Percentiles rank a stretch among this genome's conserved stretches.
Conservation (phyloP, 805 yeast species). For the Cyberlindnera amylophila region DNA sequence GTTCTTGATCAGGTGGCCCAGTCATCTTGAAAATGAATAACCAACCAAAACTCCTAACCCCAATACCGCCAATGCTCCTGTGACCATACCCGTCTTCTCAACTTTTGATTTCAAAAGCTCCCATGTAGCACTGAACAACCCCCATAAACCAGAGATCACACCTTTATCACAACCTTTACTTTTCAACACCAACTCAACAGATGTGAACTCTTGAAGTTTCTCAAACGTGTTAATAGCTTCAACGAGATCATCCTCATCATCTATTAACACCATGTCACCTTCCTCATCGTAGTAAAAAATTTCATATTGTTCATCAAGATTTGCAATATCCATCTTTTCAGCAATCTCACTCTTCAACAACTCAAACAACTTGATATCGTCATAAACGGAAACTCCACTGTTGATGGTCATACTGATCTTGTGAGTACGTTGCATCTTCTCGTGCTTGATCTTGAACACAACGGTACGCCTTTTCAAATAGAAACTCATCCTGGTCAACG, state of each 20-base stretch:
- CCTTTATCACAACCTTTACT: background rate
- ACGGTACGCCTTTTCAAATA: constrained; percentile 20
- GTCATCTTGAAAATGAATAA: too few species aligned
- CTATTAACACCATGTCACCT: constrained; percentile 32
- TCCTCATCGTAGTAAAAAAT: constrained; percentile 38
- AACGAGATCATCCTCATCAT: constrained; percentile 33
- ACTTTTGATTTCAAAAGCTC: too few species aligned
- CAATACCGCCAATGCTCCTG: too few species aligned
- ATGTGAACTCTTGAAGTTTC: constrained; percentile 1
- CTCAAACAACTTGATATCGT: constrained; percentile 22
- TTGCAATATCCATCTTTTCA: constrained; percentile 21
- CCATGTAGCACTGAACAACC: too few species aligned
- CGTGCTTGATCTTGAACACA: constrained; percentile 20
- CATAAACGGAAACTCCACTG: constrained; percentile 19
- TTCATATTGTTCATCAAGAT: constrained; percentile 21
- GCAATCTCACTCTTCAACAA: constrained; percentile 25
- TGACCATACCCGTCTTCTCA: too few species aligned
- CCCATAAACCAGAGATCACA: too few species aligned
- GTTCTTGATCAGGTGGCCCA: too few species aligned
- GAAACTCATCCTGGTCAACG: constrained; percentile 22
- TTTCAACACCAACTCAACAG: constrained; percentile 18
- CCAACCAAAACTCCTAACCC: too few species aligned
- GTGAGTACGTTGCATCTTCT: constrained; percentile 15
- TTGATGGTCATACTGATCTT: constrained; percentile 25
- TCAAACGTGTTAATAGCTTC: constrained; percentile 25